Evolutionary conservation across 106 monocot species (phyloP), one percentile per base, ranked within the genome.

Genomic region (Dioscorea dumetorum): DNA sequence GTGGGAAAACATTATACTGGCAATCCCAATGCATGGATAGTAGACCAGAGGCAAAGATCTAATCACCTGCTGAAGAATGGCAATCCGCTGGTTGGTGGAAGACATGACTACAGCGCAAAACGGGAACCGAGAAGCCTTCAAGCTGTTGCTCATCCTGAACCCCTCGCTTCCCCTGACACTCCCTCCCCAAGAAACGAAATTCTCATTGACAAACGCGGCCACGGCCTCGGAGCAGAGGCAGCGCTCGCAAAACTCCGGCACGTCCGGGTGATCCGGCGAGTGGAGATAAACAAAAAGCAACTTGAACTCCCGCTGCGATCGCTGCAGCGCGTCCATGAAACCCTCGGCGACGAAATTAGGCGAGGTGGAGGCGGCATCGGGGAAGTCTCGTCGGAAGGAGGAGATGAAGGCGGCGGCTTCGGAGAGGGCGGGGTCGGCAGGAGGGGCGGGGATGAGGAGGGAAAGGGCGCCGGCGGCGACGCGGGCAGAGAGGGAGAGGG

Each of bases 101-200:
- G 93, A 78, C 87, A 87, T 85, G 51, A 93, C 99, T 15, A 93
- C 73, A 4, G 90, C 99, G 60, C 93, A 99, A 68, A 90, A 99
- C 22, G 99, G 99, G 63, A 85, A 99, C 62, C 90, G 68, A 0
- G 83, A 93, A 4, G 93, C 90, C 73, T 85, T 99, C 21, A 99
- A 77, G 79, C 90, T 99, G 67, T 87, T 90, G 75, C 99, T 93
- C 99, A 99, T 99, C 85, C 89, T 93, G 63, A 99, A 99, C 10
- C 99, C 99, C 67, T 99, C 93, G 50, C 75, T 82, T 68, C 83
- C 80, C 54, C 87, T 74, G 28, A 99, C 83, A 54, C 88, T 99
- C 56, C 93, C 99, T 17, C 99, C 99, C 99, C 99, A 99, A 8
- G 76, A 74, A 18, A 93, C 87, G 23, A 99, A 99, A 73, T 92